A percentile compares a stretch with the other conserved stretches of the same genome.
Evolutionary conservation across 2,329 filamentous ascomycete genomes (phyloP).

Genomic region (Alternaria ethzedia): DNA sequence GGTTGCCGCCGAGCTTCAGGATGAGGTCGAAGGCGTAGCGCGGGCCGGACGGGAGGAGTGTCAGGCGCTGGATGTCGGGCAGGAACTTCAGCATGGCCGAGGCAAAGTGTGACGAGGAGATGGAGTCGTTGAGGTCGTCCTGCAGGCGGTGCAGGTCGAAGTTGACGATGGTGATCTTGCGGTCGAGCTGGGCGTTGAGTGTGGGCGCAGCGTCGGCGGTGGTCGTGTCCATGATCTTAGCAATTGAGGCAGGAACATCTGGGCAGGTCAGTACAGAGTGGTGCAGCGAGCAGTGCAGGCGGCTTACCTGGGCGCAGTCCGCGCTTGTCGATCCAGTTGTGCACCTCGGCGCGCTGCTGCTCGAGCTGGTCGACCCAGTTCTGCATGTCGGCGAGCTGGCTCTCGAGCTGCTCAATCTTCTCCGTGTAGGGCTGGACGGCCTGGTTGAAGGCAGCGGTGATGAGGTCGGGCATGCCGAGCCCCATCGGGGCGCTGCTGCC

Average conservation of each 20-base stretch:
- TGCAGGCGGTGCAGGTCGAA: conserved; percentile 63
- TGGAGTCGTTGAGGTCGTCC: conserved; percentile 62
- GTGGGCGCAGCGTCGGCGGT: conserved; percentile 57
- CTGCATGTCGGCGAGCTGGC: conserved; percentile 58
- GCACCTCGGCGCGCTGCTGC: conserved; percentile 58
- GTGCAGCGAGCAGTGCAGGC: neutral
- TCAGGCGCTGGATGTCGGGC: conserved; percentile 59
- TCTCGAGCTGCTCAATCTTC: conserved; percentile 60
- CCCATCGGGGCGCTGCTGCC: conserved; percentile 29
- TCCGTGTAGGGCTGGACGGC: conserved; percentile 60
- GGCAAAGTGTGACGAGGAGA: conserved; percentile 60
- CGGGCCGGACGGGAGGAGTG: conserved; percentile 56
- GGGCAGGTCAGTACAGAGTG: conserved; percentile 19
- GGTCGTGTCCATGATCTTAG: conserved; percentile 59
- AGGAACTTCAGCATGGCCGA: conserved; percentile 63
- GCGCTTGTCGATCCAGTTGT: conserved; percentile 63
- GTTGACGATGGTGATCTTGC: conserved; percentile 65
- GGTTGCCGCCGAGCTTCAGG: conserved; percentile 62
- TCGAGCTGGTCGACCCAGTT: conserved; percentile 59
- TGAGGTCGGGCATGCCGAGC: conserved; percentile 58
- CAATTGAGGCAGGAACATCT: conserved; percentile 61
- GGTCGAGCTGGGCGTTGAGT: conserved; percentile 63
- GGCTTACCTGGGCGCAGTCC: conserved; percentile 58
- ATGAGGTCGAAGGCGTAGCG: conserved; percentile 61
- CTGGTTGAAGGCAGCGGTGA: conserved; percentile 61